Conservation (phyloP, 1,284 basidiomycete species). For the Puccinia novopanici region DNA sequence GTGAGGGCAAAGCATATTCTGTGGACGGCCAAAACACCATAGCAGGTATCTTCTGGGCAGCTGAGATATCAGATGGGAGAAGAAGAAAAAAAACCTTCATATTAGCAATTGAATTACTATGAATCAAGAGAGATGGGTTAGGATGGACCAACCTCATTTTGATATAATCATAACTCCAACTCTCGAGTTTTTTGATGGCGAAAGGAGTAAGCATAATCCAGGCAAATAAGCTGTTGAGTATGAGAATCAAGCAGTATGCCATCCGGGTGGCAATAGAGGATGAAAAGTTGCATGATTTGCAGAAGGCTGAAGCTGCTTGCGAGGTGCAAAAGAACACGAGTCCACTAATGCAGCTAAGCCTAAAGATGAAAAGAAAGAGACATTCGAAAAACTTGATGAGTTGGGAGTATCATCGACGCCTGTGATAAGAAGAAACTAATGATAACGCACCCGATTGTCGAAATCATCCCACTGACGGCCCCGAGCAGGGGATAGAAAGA, state of each 20-base stretch:
- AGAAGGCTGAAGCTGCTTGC: conserved; percentile 76
- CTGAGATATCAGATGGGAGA: conserved; percentile 57
- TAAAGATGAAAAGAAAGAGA: not conserved
- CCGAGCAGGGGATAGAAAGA: conserved; percentile 81
- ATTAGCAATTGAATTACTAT: not conserved
- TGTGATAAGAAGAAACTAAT: not conserved
- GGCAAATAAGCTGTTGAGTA: conserved; percentile 90
- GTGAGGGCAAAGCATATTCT: conserved; percentile 93
- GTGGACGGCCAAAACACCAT: conserved; percentile 96
- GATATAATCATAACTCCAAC: conserved; percentile 93
- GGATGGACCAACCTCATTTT: conserved; percentile 71
- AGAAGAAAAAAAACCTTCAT: not conserved
- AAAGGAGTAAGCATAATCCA: conserved; percentile 92
- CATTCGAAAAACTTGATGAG: not conserved
- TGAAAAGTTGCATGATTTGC: conserved; percentile 98
- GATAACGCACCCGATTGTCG: conserved; percentile 63
- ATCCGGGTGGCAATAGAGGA: conserved; percentile 76
- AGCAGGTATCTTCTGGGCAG: conserved; percentile 87
- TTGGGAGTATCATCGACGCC: not conserved
- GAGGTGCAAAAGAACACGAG: conserved; percentile 59
- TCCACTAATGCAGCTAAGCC: conserved; percentile 58
- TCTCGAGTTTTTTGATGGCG: conserved; percentile 82
- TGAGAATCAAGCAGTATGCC: conserved; percentile 73
- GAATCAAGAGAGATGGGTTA: not conserved
- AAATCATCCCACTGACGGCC: conserved; percentile 66